Percentiles rank a stretch among this genome's conserved stretches.
These are phyloP conservation scores for Scortechinia acanthostroma DNA, from an alignment of 2,329 filamentous ascomycete genomes.

Conservation along the genomic window DNA sequence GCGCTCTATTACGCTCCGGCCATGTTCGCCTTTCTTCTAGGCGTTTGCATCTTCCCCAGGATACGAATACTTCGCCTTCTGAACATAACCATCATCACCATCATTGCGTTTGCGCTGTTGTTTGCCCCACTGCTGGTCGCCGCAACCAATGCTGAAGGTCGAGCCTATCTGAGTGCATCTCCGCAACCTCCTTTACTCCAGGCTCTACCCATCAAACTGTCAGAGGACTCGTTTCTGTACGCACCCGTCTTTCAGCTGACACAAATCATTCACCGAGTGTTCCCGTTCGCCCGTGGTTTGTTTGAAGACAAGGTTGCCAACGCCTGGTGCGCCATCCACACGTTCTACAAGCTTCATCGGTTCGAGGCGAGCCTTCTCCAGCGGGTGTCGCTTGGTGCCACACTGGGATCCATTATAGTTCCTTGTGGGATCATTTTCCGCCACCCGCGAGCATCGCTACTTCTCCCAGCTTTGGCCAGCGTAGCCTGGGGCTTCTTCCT, in stretches of 20 bases:
- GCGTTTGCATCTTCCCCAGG: conserved; percentile 72
- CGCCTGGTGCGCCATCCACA: conserved; percentile 90
- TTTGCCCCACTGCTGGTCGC: conserved; percentile 71
- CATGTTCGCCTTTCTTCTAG: conserved; percentile 85
- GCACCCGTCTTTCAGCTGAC: conserved; percentile 70
- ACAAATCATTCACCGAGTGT: conserved; percentile 85
- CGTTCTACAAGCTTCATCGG: conserved; percentile 76
- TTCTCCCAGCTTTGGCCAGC: conserved; percentile 74
- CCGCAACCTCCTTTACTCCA: conserved; percentile 40
- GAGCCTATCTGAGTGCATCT: conserved; percentile 51
- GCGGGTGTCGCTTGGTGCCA: conserved; percentile 67
- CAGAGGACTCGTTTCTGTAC: conserved; percentile 65
- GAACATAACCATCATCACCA: conserved; percentile 68
- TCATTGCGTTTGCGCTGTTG: conserved; percentile 67
- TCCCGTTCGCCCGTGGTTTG: conserved; percentile 88
- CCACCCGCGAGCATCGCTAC: conserved; percentile 67
- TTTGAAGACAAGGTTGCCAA: conserved; percentile 99
- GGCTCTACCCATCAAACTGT: conserved; percentile 46
- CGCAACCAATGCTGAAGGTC: conserved; percentile 60
- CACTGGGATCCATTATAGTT: conserved; percentile 68
- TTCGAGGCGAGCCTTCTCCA: conserved; percentile 71
- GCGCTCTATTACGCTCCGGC: conserved; percentile 92
- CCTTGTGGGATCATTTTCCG: conserved; percentile 75
- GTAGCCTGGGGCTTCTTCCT: conserved; percentile 96
- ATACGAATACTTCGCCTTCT: conserved; percentile 64